phyloP scores from a whole-genome alignment of 169 alveolate genomes.

The Plasmodium yoelii region DNA sequence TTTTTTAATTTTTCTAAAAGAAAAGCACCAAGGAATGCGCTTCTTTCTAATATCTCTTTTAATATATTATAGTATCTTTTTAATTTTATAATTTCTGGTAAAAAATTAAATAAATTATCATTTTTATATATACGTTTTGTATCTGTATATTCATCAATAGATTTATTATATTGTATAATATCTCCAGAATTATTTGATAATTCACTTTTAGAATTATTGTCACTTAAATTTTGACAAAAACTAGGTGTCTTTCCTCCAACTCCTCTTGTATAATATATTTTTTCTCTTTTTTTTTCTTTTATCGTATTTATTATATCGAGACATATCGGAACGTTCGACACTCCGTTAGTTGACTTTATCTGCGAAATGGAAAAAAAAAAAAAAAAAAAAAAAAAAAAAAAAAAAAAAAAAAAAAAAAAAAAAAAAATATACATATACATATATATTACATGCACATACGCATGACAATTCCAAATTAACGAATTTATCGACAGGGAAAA shows the following conservation, averaged over 20 bases:
- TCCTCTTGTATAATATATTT: constrained; percentile 50
- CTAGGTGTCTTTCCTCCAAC: neutral
- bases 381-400: too few relatives aligned
- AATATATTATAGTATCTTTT: constrained; percentile 43
- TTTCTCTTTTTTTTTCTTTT: constrained; percentile 64
- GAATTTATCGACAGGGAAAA: too few relatives aligned
- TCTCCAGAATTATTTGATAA: constrained; percentile 22
- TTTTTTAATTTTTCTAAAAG: constrained; percentile 41
- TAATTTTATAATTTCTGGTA: constrained; percentile 48
- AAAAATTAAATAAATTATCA: constrained; percentile 62
- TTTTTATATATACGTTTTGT: constrained; percentile 46
- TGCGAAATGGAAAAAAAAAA: too few relatives aligned
- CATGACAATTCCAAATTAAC: too few relatives aligned
- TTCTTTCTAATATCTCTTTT: constrained; percentile 52
- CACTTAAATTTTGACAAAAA: constrained; percentile 13
- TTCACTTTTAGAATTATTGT: constrained; percentile 29
- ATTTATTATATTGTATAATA: constrained; percentile 36
- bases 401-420: too few relatives aligned
- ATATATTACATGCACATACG: neutral
- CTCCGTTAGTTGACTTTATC: constrained; percentile 1
- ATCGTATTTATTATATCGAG: constrained; percentile 46
- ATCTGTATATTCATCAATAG: constrained; percentile 52
- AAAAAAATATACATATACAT: neutral
- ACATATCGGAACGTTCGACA: constrained; percentile 65
- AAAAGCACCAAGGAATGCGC: constrained; percentile 67